Evolutionary conservation across 2,329 filamentous ascomycete species (phyloP).

Genomic region (Akanthomyces dipterigenus): DNA sequence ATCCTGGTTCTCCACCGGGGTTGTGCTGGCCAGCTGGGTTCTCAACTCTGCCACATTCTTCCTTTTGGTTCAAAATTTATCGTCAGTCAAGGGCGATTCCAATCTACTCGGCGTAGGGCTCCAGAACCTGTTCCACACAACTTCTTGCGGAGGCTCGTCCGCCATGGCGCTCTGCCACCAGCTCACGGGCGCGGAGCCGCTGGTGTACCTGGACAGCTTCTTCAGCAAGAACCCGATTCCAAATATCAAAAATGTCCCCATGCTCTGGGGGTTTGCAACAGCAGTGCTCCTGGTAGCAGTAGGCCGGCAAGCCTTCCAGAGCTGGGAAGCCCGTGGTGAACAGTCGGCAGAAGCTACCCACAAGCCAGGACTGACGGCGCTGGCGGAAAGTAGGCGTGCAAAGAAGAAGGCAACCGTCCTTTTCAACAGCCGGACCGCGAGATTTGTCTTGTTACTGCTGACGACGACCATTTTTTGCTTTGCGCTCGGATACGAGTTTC

Average conservation of each 20-base stretch:
- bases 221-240: not conserved
- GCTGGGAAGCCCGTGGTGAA: not conserved
- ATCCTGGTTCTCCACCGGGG: not conserved
- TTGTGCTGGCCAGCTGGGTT: not conserved
- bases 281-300: not conserved
- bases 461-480: not conserved
- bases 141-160: not conserved
- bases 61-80: not conserved
- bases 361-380: not conserved
- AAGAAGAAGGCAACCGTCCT: not conserved
- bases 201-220: not conserved
- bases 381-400: not conserved
- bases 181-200: not conserved
- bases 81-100: not conserved
- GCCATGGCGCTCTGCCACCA: slow-evolving; percentile 4
- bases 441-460: not conserved
- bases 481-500: not conserved
- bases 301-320: not conserved
- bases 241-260: not conserved
- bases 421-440: not conserved
- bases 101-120: not conserved
- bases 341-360: not conserved
- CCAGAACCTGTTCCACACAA: not conserved
- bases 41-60: not conserved
- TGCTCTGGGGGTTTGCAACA: not conserved